These are phyloP conservation scores for Populus tomentosa DNA, from an alignment of 441 rosid species.

Conservation along the genomic window DNA sequence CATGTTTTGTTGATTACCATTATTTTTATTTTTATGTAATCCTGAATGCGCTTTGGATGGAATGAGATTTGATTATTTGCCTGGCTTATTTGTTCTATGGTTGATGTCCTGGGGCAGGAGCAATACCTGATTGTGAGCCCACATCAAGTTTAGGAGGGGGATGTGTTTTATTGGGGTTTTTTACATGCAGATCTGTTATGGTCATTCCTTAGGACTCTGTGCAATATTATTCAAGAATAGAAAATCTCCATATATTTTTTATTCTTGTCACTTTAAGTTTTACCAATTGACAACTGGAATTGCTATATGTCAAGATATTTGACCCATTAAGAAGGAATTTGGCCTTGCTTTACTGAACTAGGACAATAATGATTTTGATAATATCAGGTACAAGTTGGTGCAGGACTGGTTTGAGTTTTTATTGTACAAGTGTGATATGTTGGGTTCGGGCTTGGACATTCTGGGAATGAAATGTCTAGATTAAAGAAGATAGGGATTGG, in stretches of 20 bases:
- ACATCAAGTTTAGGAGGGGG: not conserved
- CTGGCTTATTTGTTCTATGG: not conserved
- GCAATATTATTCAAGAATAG: not conserved
- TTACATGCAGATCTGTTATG: not conserved
- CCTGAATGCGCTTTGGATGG: not conserved
- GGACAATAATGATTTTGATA: no score
- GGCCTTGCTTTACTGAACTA: not conserved
- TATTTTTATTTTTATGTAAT: not conserved
- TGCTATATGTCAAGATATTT: not conserved
- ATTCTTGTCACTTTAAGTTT: no score
- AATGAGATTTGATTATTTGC: constrained; percentile 1
- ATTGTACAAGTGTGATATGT: not conserved
- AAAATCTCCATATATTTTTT: no score
- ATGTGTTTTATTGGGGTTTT: not conserved
- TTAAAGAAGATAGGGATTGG: not conserved
- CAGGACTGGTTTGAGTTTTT: not conserved
- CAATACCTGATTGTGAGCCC: not conserved
- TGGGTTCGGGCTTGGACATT: not conserved
- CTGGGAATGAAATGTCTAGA: not conserved
- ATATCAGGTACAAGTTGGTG: not conserved
- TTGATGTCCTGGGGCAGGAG: not conserved
- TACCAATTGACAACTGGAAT: not conserved
- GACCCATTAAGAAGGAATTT: not conserved
- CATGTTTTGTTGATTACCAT: not conserved
- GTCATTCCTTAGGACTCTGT: not conserved